Evolutionary conservation across 2,329 filamentous ascomycete genomes (phyloP).

Genomic region (Aurifilum marmelostoma): DNA sequence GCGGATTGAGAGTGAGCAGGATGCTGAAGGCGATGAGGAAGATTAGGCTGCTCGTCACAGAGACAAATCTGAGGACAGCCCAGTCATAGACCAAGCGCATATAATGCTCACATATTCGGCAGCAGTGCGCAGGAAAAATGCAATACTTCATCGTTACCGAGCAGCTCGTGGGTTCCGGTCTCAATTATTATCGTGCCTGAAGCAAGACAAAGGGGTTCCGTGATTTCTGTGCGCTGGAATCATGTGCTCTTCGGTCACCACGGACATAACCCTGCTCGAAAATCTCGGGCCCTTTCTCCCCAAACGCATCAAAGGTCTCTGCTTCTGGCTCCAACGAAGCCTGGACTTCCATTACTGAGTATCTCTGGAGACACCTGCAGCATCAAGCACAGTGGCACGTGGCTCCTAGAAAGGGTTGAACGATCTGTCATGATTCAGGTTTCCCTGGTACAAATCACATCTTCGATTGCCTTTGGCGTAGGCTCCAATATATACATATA

Average conservation of each 20-base stretch:
- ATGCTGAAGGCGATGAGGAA: constrained; percentile 37
- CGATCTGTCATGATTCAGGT: background rate
- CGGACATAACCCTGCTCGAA: background rate
- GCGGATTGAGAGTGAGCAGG: constrained; percentile 33
- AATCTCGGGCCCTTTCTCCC: background rate
- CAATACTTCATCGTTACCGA: background rate
- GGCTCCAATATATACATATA: too few species aligned
- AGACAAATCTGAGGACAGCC: background rate
- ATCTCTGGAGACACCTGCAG: background rate
- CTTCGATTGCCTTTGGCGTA: too few species aligned
- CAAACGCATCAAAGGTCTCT: background rate
- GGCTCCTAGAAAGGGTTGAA: background rate
- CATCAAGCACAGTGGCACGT: background rate
- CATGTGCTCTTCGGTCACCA: background rate
- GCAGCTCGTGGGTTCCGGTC: background rate
- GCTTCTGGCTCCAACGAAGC: background rate
- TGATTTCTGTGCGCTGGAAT: background rate
- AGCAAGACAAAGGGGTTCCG: background rate
- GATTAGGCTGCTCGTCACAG: constrained; percentile 30
- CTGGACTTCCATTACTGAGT: background rate
- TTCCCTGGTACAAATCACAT: background rate
- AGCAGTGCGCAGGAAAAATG: background rate
- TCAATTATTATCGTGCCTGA: background rate
- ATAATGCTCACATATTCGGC: background rate
- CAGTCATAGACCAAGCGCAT: background rate